phyloP scores from a whole-genome alignment of 2,329 filamentous ascomycete genomes.

The Neophaeococcomyces mojaviensis region DNA sequence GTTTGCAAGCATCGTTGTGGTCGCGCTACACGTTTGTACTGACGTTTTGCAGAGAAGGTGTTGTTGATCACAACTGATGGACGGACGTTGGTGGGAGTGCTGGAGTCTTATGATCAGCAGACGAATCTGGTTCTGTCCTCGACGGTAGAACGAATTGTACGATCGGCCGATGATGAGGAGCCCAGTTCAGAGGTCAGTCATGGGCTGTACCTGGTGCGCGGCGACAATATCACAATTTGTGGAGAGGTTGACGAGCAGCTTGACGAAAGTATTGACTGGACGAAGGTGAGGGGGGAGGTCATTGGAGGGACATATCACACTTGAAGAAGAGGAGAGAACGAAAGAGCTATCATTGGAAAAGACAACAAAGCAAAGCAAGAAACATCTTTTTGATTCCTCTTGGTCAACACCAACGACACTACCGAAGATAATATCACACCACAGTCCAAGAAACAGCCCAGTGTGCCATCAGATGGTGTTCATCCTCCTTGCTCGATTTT shows the following conservation, averaged over 20 bases:
- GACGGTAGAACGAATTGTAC: constrained; percentile 84
- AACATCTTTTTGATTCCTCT: too few relatives aligned
- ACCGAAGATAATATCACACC: too few relatives aligned
- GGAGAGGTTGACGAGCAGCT: constrained; percentile 84
- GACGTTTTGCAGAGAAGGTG: too few relatives aligned
- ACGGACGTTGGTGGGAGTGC: constrained; percentile 71
- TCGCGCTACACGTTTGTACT: too few relatives aligned
- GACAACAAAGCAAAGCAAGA: background rate
- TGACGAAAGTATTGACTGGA: constrained; percentile 88
- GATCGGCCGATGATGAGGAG: constrained; percentile 73
- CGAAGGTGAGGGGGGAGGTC: constrained; percentile 52
- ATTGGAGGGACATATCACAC: constrained; percentile 23
- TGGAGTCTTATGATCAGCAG: constrained; percentile 79
- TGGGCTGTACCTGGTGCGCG: constrained; percentile 83
- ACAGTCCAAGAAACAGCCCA: too few relatives aligned
- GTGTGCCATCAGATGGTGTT: too few relatives aligned
- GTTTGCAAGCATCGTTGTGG: too few relatives aligned
- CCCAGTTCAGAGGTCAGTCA: constrained; percentile 72
- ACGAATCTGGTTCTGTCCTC: constrained; percentile 85
- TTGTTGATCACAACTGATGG: constrained; percentile 72
- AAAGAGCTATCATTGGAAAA: too few relatives aligned
- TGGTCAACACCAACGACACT: too few relatives aligned
- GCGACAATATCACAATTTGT: constrained; percentile 87
- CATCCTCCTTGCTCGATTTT: too few relatives aligned
- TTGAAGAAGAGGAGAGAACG: constrained; percentile 12